phyloP scores from a whole-genome alignment of 1,284 basidiomycete genomes.

The Quambalaria eucalypti region DNA sequence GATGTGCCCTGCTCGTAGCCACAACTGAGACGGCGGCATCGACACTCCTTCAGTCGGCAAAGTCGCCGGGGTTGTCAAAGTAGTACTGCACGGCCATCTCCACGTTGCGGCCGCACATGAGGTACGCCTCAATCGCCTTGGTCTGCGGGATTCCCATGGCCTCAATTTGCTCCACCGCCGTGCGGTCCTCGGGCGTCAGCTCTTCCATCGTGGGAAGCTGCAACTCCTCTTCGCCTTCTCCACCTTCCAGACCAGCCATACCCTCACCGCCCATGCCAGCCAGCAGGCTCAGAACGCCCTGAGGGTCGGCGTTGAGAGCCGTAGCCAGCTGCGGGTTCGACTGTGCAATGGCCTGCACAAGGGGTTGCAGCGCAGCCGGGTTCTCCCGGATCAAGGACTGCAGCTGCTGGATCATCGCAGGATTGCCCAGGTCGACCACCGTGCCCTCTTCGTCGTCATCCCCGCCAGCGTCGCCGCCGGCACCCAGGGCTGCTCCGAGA shows the following conservation, averaged over 20 bases:
- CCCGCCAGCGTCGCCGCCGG: conserved; percentile 18
- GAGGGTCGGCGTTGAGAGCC: conserved; percentile 39
- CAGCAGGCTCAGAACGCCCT: conserved; percentile 39
- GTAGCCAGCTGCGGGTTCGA: conserved; percentile 42
- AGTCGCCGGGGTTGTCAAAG: conserved; percentile 29
- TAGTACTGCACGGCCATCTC: conserved; percentile 47
- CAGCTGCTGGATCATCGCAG: conserved; percentile 41
- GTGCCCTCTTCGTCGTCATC: conserved; percentile 37
- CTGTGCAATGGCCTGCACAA: conserved; percentile 44
- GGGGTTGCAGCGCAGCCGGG: conserved; percentile 41
- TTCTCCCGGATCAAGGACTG: conserved; percentile 40
- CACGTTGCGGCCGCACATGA: conserved; percentile 45
- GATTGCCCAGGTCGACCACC: conserved; percentile 42
- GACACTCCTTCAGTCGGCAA: too few relatives aligned
- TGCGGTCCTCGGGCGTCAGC: conserved; percentile 30
- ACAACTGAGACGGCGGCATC: too few relatives aligned
- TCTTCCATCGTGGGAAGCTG: conserved; percentile 22
- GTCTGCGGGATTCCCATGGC: conserved; percentile 43
- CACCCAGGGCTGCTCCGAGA: conserved; percentile 6
- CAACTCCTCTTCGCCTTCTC: conserved; percentile 30
- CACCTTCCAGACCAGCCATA: conserved; percentile 13
- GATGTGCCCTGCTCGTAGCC: too few relatives aligned
- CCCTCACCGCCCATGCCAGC: conserved; percentile 14
- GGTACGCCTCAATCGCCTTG: conserved; percentile 42
- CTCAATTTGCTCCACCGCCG: conserved; percentile 33